phyloP scores from a whole-genome alignment of 352 stramenopile genomes.

The Thraustochytrium striatum region DNA sequence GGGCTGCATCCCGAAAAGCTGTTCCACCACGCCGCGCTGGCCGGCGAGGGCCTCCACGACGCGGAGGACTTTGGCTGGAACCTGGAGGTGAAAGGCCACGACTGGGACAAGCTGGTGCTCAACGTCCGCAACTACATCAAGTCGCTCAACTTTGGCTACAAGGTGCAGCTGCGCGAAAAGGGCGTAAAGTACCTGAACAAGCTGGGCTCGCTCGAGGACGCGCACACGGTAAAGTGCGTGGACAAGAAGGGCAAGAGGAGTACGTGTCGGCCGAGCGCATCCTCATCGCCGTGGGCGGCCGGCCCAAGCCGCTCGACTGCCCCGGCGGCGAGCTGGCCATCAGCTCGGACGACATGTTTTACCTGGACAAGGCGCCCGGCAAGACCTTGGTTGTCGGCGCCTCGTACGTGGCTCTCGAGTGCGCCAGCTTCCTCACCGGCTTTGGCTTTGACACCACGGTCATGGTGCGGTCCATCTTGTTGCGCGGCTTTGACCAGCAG shows the following conservation, averaged over 20 bases:
- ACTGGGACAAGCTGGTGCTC: conserved; percentile 83
- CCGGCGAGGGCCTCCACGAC: conserved; percentile 82
- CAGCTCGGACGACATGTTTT: conserved; percentile 65
- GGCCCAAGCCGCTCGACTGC: conserved; percentile 77
- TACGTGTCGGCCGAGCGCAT: conserved; percentile 84
- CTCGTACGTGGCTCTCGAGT: conserved; percentile 97
- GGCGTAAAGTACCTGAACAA: conserved; percentile 88
- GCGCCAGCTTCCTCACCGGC: conserved; percentile 89
- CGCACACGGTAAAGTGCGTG: conserved; percentile 81
- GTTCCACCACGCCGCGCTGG: conserved; percentile 90
- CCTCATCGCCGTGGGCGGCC: conserved; percentile 88
- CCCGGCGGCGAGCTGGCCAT: conserved; percentile 86
- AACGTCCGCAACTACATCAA: conserved; percentile 96
- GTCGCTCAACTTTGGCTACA: conserved; percentile 97
- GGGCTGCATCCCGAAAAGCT: conserved; percentile 99
- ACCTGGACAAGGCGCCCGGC: conserved; percentile 70
- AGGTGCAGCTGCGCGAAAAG: conserved; percentile 89
- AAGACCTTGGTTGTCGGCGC: conserved; percentile 94
- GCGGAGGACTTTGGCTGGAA: conserved; percentile 77
- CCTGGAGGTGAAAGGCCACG: conserved; percentile 57
- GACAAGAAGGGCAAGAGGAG: conserved; percentile 73
- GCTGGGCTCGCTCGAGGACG: conserved; percentile 68
- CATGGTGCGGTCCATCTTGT: conserved; percentile 91
- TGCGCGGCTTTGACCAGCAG: conserved; percentile 96
- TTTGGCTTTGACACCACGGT: conserved; percentile 92